These are phyloP conservation scores for Dactylellina leptospora DNA, from an alignment of 2,329 filamentous ascomycete species.

Conservation along the genomic window DNA sequence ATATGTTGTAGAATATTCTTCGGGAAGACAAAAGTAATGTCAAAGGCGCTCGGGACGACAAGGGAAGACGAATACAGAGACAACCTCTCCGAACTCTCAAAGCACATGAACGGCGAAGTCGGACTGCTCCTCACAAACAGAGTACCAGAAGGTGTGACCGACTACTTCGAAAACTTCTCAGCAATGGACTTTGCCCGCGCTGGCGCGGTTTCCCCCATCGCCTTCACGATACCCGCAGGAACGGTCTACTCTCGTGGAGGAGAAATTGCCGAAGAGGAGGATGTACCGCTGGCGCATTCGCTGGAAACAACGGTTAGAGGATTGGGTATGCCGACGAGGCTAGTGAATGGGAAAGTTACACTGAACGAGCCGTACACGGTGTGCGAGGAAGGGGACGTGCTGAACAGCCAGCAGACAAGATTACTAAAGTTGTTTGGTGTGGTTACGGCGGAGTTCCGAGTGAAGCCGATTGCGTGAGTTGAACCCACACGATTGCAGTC, in stretches of 20 bases:
- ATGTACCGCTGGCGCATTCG: constrained; percentile 85
- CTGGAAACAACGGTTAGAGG: constrained; percentile 90
- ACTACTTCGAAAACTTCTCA: constrained; percentile 76
- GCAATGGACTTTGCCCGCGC: constrained; percentile 91
- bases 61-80: constrained; percentile 74
- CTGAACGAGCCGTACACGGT: constrained; percentile 77
- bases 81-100: constrained; percentile 66
- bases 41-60: constrained; percentile 84
- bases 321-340: constrained; percentile 85
- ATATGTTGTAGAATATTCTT: constrained; percentile 97
- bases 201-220: constrained; percentile 76
- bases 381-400: constrained; percentile 81
- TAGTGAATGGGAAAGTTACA: constrained; percentile 87
- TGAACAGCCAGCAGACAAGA: constrained; percentile 92
- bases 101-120: constrained; percentile 81
- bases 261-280: constrained; percentile 79
- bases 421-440: constrained; percentile 93
- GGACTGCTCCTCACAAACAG: constrained; percentile 91
- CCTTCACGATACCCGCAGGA: constrained; percentile 83
- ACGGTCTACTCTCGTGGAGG: constrained; percentile 80
- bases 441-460: constrained; percentile 87
- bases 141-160: constrained; percentile 70
- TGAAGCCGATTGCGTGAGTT: constrained; percentile 77
- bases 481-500: not conserved
- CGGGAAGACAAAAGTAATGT: constrained; percentile 99